Percentiles rank a stretch among this genome's conserved stretches.
These are phyloP conservation scores for Polytolypa hystricis DNA, from an alignment of 2,329 filamentous ascomycete species.

Conservation along the genomic window DNA sequence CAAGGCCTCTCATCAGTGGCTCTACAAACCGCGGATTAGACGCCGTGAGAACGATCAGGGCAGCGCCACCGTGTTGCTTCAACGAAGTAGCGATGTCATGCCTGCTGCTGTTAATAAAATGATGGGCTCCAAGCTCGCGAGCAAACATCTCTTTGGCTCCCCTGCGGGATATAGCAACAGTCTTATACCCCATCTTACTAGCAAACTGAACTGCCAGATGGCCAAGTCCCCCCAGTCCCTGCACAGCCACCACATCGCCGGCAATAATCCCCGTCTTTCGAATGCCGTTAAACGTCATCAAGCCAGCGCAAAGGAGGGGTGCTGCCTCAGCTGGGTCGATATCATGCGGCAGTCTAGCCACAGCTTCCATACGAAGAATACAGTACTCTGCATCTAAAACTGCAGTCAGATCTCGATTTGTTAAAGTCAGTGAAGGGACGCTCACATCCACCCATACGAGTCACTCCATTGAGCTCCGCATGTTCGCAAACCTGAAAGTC, in stretches of 20 bases:
- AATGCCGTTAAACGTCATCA: constrained; percentile 41
- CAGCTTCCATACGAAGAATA: constrained; percentile 25
- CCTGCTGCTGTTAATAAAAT: constrained; percentile 41
- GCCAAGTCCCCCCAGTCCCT: constrained; percentile 42
- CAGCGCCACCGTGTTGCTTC: constrained; percentile 27
- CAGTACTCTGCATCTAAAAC: constrained; percentile 27
- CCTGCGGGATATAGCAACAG: constrained; percentile 40
- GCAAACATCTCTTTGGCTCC: constrained; percentile 43
- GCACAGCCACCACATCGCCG: constrained; percentile 39
- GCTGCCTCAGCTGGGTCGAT: constrained; percentile 35
- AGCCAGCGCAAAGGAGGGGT: constrained; percentile 39
- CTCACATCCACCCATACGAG: constrained; percentile 53
- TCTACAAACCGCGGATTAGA: constrained; percentile 24
- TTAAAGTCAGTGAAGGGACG: neutral
- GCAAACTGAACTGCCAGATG: constrained; percentile 44
- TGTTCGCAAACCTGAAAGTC: constrained; percentile 61
- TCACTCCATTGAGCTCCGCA: constrained; percentile 53
- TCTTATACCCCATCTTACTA: constrained; percentile 41
- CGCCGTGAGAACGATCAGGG: constrained; percentile 27
- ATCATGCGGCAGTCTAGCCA: constrained; percentile 36
- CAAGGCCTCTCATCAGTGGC: constrained; percentile 24
- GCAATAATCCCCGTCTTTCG: constrained; percentile 37
- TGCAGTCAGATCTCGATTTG: constrained; percentile 3
- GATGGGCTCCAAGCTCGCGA: constrained; percentile 43
- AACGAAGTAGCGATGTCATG: constrained; percentile 23